A percentile compares a stretch with the other conserved stretches of the same genome.
Conservation (phyloP, 306 rosid species). For the Vigna unguiculata region DNA sequence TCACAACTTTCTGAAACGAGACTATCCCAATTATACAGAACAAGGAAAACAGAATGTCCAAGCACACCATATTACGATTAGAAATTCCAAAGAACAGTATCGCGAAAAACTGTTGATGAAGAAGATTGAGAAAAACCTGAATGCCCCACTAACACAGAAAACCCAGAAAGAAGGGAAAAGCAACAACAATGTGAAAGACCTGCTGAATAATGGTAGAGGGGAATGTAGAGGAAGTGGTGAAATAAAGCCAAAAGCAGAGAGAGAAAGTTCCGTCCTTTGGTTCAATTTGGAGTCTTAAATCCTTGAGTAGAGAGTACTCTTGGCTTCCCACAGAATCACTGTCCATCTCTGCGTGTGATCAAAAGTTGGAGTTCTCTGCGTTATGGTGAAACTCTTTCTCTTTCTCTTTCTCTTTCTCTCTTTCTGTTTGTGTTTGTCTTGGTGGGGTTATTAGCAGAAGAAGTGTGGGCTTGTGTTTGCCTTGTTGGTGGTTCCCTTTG, state of each 20-base stretch:
- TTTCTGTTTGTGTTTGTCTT: too few relatives aligned
- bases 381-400: neutral
- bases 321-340: conserved; percentile 49
- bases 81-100: neutral
- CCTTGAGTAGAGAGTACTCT: conserved; percentile 66
- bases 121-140: neutral
- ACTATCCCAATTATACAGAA: neutral
- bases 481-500: neutral
- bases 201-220: conserved; percentile 72
- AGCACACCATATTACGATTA: neutral
- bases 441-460: neutral
- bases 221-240: conserved; percentile 63
- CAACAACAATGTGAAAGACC: conserved; percentile 47
- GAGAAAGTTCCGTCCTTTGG: conserved; percentile 59
- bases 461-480: neutral
- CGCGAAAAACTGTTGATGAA: too few relatives aligned
- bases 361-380: neutral
- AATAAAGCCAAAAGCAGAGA: conserved; percentile 86
- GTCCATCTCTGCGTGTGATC: conserved; percentile 46
- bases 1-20: conserved; percentile 7
- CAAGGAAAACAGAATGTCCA: neutral
- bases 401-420: neutral
- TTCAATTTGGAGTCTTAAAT: conserved; percentile 68
- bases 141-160: neutral
- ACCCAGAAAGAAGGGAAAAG: conserved; percentile 5